These are phyloP conservation scores for Salvia splendens DNA, from an alignment of 257 asterid genomes.

Conservation along the genomic window DNA sequence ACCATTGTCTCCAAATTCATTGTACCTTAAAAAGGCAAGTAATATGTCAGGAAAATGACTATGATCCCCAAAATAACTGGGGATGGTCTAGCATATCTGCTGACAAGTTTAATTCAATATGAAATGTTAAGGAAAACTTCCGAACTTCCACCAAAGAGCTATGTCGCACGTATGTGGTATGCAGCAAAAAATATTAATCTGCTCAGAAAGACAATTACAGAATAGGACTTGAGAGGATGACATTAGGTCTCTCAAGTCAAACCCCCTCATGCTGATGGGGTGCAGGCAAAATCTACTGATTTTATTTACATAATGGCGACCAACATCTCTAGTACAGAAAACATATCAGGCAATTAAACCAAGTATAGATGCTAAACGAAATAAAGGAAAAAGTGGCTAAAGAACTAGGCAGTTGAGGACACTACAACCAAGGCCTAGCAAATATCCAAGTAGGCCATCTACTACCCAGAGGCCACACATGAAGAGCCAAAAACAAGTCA, in stretches of 20 bases:
- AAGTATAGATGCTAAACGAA: not conserved
- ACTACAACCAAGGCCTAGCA: not conserved
- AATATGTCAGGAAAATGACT: constrained; percentile 1
- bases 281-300: not conserved
- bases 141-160: constrained; percentile 11
- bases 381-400: not conserved
- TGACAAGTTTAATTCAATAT: not conserved
- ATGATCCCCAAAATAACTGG: not conserved
- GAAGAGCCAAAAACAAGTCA: not conserved
- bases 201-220: not conserved
- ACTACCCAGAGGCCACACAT: not conserved
- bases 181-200: not conserved
- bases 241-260: not conserved
- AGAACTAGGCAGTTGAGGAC: not conserved
- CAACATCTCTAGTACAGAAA: constrained; percentile 5
- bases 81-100: not conserved
- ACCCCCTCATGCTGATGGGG: not conserved
- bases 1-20: constrained; percentile 28
- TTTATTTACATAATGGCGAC: not conserved
- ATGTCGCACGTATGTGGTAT: not conserved
- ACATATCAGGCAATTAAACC: constrained; percentile 13
- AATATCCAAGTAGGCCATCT: not conserved
- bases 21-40: constrained; percentile 54
- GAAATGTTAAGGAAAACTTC: not conserved
- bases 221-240: not conserved